These are phyloP conservation scores for Botrytis tulipae DNA, from an alignment of 2,329 filamentous ascomycete genomes.

Conservation along the genomic window DNA sequence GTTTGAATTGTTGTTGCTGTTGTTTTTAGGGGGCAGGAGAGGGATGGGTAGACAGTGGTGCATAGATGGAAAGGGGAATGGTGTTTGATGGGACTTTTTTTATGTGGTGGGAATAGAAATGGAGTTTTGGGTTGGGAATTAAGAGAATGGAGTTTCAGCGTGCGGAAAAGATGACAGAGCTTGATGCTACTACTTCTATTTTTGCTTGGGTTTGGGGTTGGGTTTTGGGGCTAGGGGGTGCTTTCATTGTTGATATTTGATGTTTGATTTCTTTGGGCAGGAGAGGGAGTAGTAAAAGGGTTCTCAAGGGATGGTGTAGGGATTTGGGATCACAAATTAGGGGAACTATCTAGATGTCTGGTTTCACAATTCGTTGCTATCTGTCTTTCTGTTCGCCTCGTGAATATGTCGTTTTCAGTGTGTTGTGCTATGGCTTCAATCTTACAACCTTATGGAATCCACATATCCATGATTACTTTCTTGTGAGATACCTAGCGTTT, in stretches of 20 bases:
- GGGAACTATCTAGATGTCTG: neutral
- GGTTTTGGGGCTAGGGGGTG: neutral
- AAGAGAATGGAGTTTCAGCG: neutral
- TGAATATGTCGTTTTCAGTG: neutral
- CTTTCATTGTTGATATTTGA: neutral
- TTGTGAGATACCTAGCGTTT: neutral
- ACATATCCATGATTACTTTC: neutral
- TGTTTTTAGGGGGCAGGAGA: neutral
- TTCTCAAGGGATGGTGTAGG: neutral
- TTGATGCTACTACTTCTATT: neutral
- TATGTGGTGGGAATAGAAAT: neutral
- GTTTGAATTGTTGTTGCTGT: slow-evolving; percentile 11
- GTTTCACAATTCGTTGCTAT: neutral
- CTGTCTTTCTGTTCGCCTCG: neutral
- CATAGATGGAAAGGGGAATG: neutral
- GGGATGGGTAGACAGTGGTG: neutral
- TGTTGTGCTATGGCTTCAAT: neutral
- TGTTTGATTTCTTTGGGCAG: neutral
- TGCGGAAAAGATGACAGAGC: neutral
- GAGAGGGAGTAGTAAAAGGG: neutral
- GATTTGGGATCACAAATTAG: neutral
- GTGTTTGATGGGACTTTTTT: neutral
- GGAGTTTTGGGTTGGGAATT: neutral
- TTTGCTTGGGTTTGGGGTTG: neutral
- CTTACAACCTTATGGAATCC: neutral